These are phyloP conservation scores for Echium plantagineum DNA, from an alignment of 257 asterid genomes.

Conservation along the genomic window DNA sequence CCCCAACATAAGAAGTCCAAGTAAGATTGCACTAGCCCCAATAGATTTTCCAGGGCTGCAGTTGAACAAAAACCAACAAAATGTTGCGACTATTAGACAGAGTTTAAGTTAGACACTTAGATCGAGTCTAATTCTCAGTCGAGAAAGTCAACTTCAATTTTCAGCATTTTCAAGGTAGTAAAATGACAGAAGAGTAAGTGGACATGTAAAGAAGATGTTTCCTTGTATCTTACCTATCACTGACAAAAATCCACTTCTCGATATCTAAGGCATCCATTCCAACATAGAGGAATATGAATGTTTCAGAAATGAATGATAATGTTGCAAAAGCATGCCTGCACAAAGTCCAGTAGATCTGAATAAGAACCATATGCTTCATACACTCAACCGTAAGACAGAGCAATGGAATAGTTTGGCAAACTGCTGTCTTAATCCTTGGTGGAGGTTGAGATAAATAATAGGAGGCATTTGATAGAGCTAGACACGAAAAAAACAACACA, in stretches of 20 bases:
- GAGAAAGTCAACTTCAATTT: background rate
- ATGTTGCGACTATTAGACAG: background rate
- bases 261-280: slow-evolving; percentile 88
- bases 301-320: slow-evolving; percentile 55
- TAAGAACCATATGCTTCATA: background rate
- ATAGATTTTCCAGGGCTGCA: slow-evolving; percentile 56
- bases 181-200: background rate
- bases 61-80: background rate
- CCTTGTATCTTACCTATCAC: slow-evolving; percentile 27
- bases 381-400: background rate
- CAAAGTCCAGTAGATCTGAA: slow-evolving; percentile 3
- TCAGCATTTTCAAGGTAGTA: background rate
- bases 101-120: no score
- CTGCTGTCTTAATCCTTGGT: no score
- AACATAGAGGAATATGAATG: slow-evolving; percentile 66
- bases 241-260: slow-evolving; percentile 58
- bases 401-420: no score
- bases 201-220: background rate
- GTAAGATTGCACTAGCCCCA: slow-evolving; percentile 41
- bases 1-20: slow-evolving; percentile 54
- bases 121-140: background rate
- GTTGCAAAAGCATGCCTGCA: slow-evolving; percentile 65
- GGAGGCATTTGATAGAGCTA: background rate
- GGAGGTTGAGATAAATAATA: no score
- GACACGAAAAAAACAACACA: slow-evolving; percentile 10